Evolutionary conservation across 495 filamentous ascomycete genomes (phyloP), one percentile per base, ranked within the genome.

Genomic region (Penicillium samsonianum): DNA sequence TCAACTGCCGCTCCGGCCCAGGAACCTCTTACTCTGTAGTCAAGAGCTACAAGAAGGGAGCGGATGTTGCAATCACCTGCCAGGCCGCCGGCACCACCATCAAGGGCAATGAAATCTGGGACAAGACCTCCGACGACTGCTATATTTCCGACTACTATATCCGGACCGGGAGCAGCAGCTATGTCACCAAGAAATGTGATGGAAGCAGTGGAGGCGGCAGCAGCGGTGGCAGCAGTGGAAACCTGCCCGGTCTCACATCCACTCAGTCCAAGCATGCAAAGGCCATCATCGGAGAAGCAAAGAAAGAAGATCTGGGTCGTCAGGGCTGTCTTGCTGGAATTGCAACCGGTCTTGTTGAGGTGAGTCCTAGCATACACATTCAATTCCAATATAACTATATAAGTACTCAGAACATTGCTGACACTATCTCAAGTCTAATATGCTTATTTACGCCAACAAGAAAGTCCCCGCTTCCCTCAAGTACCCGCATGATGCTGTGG

Each of bases 291-390:
- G 41, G 9, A 22, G 61, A 60, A 33, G 61, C 61, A 2, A 60
- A 63, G 52, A 23, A 44, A 12, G 61, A 63, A 30, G 53, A 14
- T 8, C 37, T 63, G 4, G 61, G 61, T 10, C 57, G 41, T 19
- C 61, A 57, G 20, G 61, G 61, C 6, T 63, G 61, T 46, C 43
- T 59, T n/a, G 61, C 57, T 37, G 61, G 61, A 45, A 63, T 63
- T 50, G 43, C 61, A 12, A 63, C 59, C 28, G 59, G 49, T 7
- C 59, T 61, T 58, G 59, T 61, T 11, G 59, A 61, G 59, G 59
- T 61, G 37, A 43, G 53, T 8, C 11, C 4, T 41, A 7, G 30
- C 30, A 38, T 28, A 30, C 30, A 38, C 17, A 14, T 19, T 31
- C 16, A 28, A n/a, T 5, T 5, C 4, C n/a, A 3, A 33, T 4